A percentile compares a stretch with the other conserved stretches of the same genome.
These are phyloP conservation scores for Tetrapisispora arboricola DNA, from an alignment of 805 yeast species.

Conservation along the genomic window DNA sequence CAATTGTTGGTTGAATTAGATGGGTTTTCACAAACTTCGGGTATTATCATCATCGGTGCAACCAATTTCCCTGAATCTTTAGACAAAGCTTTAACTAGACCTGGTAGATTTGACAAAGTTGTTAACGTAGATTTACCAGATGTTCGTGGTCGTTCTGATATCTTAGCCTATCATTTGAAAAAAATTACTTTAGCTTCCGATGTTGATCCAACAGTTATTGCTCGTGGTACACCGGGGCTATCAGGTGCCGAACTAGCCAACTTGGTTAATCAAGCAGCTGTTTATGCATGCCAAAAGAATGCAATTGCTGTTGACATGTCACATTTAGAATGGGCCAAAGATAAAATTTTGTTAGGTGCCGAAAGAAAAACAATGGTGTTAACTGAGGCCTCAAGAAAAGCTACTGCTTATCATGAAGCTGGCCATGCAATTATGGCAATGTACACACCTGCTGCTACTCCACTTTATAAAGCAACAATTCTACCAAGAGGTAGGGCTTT, in stretches of 20 bases:
- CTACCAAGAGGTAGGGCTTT: constrained; percentile 94
- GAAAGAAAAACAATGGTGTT: constrained; percentile 96
- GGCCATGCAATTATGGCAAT: constrained; percentile 98
- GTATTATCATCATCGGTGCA: constrained; percentile 94
- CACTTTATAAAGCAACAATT: constrained; percentile 92
- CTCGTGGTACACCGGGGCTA: constrained; percentile 95
- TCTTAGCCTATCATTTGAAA: constrained; percentile 81
- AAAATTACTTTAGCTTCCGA: constrained; percentile 77
- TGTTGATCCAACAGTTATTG: constrained; percentile 82
- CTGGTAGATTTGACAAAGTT: constrained; percentile 94
- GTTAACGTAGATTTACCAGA: constrained; percentile 95
- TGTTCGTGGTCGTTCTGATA: constrained; percentile 93
- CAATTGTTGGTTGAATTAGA: constrained; percentile 93
- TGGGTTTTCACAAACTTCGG: constrained; percentile 86
- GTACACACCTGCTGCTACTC: constrained; percentile 89
- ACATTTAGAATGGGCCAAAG: constrained; percentile 99
- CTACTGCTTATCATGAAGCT: constrained; percentile 98
- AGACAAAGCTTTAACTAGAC: constrained; percentile 95
- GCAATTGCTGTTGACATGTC: constrained; percentile 84
- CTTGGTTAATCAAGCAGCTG: constrained; percentile 95
- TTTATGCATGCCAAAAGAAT: constrained; percentile 85
- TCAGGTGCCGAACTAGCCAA: constrained; percentile 98
- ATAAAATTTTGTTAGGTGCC: constrained; percentile 95
- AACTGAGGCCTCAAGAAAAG: constrained; percentile 86
- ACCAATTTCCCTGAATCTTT: constrained; percentile 96